Percentiles rank a stretch among this genome's conserved stretches.
Conservation (phyloP, 306 rosid species). For the Acacia confusa region DNA sequence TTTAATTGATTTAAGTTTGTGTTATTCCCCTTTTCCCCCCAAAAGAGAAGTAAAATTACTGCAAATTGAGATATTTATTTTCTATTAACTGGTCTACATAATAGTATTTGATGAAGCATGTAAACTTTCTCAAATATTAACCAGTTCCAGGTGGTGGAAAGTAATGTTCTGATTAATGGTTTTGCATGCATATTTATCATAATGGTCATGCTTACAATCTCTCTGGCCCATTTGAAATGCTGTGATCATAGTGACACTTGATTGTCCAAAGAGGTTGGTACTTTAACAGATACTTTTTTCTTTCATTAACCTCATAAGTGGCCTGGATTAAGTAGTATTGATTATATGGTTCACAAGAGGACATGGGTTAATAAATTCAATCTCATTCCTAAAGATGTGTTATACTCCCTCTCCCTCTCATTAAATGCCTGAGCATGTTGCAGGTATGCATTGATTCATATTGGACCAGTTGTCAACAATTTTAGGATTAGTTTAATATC, state of each 20-base stretch:
- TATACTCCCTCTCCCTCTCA: background rate
- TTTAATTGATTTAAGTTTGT: constrained; percentile 1
- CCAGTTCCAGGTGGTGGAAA: background rate
- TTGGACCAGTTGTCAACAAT: background rate
- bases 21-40: background rate
- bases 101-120: background rate
- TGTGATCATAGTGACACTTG: background rate
- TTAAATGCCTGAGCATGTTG: background rate
- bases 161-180: constrained; percentile 24
- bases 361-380: background rate
- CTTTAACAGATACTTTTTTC: background rate
- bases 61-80: constrained; percentile 13
- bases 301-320: background rate
- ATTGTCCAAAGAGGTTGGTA: background rate
- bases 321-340: background rate
- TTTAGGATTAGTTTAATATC: background rate
- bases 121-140: constrained; percentile 19
- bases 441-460: background rate
- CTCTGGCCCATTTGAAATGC: background rate
- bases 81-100: background rate
- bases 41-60: constrained; percentile 9
- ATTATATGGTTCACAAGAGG: background rate
- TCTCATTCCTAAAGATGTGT: too few species aligned
- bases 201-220: background rate
- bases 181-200: constrained; percentile 2